Evolutionary conservation across 108 stramenopile genomes (phyloP).

Genomic region (Discostella pseudostelligera): DNA sequence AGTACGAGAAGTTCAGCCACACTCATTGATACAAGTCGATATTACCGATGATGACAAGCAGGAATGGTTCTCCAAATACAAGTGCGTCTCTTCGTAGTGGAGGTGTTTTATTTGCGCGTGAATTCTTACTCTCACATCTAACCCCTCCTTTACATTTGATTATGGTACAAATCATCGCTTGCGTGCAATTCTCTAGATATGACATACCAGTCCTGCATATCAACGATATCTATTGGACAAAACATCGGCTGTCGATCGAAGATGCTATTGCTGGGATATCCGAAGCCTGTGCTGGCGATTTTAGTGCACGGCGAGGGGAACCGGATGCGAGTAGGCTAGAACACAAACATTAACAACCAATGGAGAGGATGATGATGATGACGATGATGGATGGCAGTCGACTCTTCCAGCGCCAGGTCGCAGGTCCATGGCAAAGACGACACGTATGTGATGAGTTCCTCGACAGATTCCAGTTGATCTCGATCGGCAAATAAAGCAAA

Average conservation of each 20-base stretch:
- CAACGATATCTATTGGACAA: slow-evolving; percentile 72
- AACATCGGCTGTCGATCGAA: slow-evolving; percentile 62
- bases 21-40: slow-evolving; percentile 75
- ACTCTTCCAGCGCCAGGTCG: too few species aligned
- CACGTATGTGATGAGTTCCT: too few species aligned
- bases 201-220: slow-evolving; percentile 86
- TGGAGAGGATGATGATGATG: too few species aligned
- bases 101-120: neutral
- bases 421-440: too few species aligned
- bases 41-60: slow-evolving; percentile 72
- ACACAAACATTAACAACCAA: slow-evolving; percentile 15
- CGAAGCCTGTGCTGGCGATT: slow-evolving; percentile 49
- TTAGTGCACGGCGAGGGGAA: slow-evolving; percentile 55
- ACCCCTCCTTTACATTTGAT: neutral
- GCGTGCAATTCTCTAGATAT: slow-evolving; percentile 31
- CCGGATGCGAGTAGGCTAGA: slow-evolving; percentile 73
- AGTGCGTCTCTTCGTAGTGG: slow-evolving; percentile 24
- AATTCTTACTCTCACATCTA: neutral
- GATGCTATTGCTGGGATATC: slow-evolving; percentile 56
- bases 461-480: too few species aligned
- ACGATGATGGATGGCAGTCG: too few species aligned
- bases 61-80: slow-evolving; percentile 70
- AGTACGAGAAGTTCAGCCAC: slow-evolving; percentile 55
- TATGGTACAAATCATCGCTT: neutral
- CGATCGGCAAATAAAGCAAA: too few species aligned